Evolutionary conservation across 257 asterid species (phyloP).

Genomic region (Linderniella brevidens): DNA sequence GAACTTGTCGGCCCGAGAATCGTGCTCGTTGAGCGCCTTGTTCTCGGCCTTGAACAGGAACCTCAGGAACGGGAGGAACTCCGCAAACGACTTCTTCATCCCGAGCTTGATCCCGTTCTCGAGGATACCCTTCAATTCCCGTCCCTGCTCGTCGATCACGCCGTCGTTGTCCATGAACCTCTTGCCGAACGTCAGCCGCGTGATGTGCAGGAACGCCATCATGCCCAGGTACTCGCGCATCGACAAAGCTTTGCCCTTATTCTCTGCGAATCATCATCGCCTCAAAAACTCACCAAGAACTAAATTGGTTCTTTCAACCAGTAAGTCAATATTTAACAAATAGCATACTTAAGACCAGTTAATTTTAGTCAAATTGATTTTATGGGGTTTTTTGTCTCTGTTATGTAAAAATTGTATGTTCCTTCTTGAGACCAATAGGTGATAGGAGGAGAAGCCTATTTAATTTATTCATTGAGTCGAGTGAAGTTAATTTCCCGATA

Average conservation of each 20-base stretch:
- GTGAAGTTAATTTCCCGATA: too few species aligned
- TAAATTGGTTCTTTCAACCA: background rate
- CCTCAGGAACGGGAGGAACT: conserved; percentile 43
- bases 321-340: background rate
- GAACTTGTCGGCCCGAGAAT: conserved; percentile 25
- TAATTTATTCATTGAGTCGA: too few species aligned
- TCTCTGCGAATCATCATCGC: conserved; percentile 16
- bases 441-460: too few species aligned
- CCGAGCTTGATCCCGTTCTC: conserved; percentile 34
- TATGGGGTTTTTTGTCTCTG: too few species aligned
- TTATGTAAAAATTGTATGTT: too few species aligned
- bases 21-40: conserved; percentile 30
- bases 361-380: too few species aligned
- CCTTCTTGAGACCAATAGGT: too few species aligned
- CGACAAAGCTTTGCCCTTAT: conserved; percentile 35
- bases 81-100: conserved; percentile 35
- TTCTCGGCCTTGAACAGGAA: conserved; percentile 39
- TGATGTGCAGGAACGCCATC: conserved; percentile 75
- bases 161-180: conserved; percentile 51
- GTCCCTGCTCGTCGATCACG: conserved; percentile 41
- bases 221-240: conserved; percentile 47
- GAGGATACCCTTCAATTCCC: conserved; percentile 53
- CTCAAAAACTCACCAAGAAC: background rate
- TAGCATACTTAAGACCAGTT: too few species aligned
- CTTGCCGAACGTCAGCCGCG: conserved; percentile 66